Base-by-base conservation (phyloP, 2,329 filamentous ascomycete species). In the Tricladium varicosporioides region DNA sequence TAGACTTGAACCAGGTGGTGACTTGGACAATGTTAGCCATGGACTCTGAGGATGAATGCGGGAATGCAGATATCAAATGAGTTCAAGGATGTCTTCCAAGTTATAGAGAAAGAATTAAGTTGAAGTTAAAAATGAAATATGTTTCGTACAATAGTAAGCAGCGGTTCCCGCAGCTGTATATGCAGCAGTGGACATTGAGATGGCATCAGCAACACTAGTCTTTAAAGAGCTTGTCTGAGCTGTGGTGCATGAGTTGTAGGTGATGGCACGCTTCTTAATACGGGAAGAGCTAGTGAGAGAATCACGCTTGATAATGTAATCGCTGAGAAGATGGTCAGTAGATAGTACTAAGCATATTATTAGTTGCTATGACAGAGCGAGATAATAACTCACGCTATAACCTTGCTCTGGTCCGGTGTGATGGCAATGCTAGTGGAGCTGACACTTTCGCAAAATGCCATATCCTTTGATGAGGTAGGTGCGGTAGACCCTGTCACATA, bases 1-100 rank as follows among this genome's bases (percentile, higher is more conserved):
- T 65, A 1, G 61, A 61, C 18, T 53, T 64, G 62, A 66, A 66
- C 63, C 63, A 66, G 44, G 57, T 58, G 15, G 62, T 64, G 58
- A 62, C 22, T 27, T 27, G 7, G 3, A 27, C 22, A 27, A 27
- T 27, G 7, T 27, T 27, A 27, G 22, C 3, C 7, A 27, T 4
- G 22, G 22, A 4, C 22, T 27, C 22, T 3, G 22, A 27, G 22
- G 22, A 27, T 4, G 22, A 27, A 27, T 27, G 3, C 3, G 22
- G 22, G 22, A 27, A 27, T 3, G 22, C 4, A 7, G 7, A 7
- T 3, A 27, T 27, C 4, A 7, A 27, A 27, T 4, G 22, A 27
- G 7, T 4, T 27, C 4, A 27, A 27, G 22, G 7, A 27, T 7
- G 22, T 27, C 22, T 27, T 27, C 22, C 22, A 27, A 3, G 22